Percentiles rank a stretch among this genome's conserved stretches.
Evolutionary conservation across 208 protist genomes (phyloP).

Genomic region (Leishmania mexicana): DNA sequence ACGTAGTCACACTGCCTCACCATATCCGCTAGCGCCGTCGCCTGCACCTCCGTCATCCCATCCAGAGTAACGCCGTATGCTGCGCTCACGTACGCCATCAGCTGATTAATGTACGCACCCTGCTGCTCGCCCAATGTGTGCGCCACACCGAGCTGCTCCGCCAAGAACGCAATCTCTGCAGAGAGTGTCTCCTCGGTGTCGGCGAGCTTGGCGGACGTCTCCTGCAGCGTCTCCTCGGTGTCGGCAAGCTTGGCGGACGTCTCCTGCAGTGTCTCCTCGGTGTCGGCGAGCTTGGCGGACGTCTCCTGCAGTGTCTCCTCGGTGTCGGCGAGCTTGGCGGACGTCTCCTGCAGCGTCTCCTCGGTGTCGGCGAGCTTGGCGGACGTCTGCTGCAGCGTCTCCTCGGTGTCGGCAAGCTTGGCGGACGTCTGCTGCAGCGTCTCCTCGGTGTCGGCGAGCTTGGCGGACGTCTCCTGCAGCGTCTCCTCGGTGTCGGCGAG

Average conservation of each 20-base stretch:
- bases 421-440: too few relatives aligned
- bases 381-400: too few relatives aligned
- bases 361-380: neutral
- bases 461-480: too few relatives aligned
- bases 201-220: conserved; percentile 38
- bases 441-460: too few relatives aligned
- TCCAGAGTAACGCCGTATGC: conserved; percentile 33
- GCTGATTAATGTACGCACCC: conserved; percentile 23
- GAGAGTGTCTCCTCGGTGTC: conserved; percentile 26
- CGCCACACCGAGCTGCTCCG: conserved; percentile 20
- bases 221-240: conserved; percentile 35
- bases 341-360: conserved; percentile 12
- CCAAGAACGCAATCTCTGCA: conserved; percentile 25
- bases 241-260: conserved; percentile 16
- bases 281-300: conserved; percentile 20
- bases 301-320: conserved; percentile 32
- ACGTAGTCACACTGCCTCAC: conserved; percentile 12
- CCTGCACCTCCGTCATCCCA: conserved; percentile 36
- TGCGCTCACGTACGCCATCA: conserved; percentile 21
- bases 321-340: conserved; percentile 5
- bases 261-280: conserved; percentile 10
- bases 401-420: too few relatives aligned
- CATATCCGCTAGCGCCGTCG: conserved; percentile 37
- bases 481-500: too few relatives aligned
- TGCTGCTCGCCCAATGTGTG: conserved; percentile 13